A percentile compares a stretch with the other conserved stretches of the same genome.
Conservation (phyloP, 768 basidiomycete genomes). For the Tylopilus vinaceipallidus region DNA sequence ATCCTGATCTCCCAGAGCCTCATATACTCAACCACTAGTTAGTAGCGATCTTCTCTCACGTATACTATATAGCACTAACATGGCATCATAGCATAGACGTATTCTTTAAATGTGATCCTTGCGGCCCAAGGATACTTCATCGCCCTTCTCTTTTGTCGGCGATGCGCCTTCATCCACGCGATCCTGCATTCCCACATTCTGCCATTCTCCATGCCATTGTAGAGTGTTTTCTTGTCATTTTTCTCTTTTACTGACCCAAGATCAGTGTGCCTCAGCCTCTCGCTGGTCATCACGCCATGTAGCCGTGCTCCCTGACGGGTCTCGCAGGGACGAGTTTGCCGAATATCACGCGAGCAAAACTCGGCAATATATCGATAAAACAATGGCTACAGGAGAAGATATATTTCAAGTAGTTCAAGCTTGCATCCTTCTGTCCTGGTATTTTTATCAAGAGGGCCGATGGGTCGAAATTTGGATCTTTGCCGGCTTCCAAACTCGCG, state of each 20-base stretch:
- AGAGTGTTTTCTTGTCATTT: constrained; percentile 24
- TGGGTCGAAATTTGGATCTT: constrained; percentile 94
- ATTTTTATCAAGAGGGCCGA: constrained; percentile 86
- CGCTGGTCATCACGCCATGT: constrained; percentile 76
- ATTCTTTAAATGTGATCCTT: constrained; percentile 88
- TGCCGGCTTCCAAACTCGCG: constrained; percentile 80
- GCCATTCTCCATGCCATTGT: constrained; percentile 91
- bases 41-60: constrained; percentile 27
- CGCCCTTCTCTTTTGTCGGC: constrained; percentile 76
- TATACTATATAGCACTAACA: constrained; percentile 15
- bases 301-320: constrained; percentile 67
- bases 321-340: constrained; percentile 79
- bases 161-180: constrained; percentile 75
- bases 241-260: constrained; percentile 7
- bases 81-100: constrained; percentile 61
- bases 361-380: constrained; percentile 83
- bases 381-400: constrained; percentile 86
- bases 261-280: constrained; percentile 77
- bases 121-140: constrained; percentile 81
- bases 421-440: constrained; percentile 84
- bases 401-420: constrained; percentile 88
- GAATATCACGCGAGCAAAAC: constrained; percentile 87
- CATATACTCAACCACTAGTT: constrained; percentile 73
- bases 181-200: constrained; percentile 84
- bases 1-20: constrained; percentile 80